phyloP scores from a whole-genome alignment of 495 filamentous ascomycete genomes.

The Aspergillus coremiiformis region DNA sequence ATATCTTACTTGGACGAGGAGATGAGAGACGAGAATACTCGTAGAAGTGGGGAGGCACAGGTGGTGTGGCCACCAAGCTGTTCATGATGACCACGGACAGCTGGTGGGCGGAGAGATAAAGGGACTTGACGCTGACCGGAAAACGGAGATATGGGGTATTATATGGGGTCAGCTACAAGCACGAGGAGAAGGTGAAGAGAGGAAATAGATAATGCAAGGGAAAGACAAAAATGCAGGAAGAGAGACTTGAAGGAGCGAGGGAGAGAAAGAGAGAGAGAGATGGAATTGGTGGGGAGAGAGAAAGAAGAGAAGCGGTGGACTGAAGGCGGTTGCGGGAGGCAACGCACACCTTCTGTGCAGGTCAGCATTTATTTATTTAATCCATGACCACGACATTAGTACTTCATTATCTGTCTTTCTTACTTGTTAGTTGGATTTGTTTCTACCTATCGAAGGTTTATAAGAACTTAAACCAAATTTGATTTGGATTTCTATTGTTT shows the following conservation, averaged over 20 bases:
- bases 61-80: slow-evolving; percentile 54
- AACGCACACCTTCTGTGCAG: slow-evolving; percentile 31
- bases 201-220: slow-evolving; percentile 18
- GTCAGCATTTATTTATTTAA: slow-evolving; percentile 9
- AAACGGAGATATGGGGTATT: slow-evolving; percentile 18
- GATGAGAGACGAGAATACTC: slow-evolving; percentile 62
- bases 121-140: slow-evolving; percentile 11
- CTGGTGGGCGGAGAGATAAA: slow-evolving; percentile 25
- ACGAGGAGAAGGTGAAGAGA: slow-evolving; percentile 12
- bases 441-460: neutral
- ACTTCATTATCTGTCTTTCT: neutral
- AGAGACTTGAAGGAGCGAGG: slow-evolving; percentile 17
- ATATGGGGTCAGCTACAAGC: slow-evolving; percentile 2
- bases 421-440: neutral
- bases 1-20: slow-evolving; percentile 55
- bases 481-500: no score
- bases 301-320: slow-evolving; percentile 40
- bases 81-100: slow-evolving; percentile 49
- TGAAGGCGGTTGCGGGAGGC: slow-evolving; percentile 37
- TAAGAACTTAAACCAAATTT: neutral
- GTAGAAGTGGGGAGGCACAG: slow-evolving; percentile 72
- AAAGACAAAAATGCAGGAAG: slow-evolving; percentile 17
- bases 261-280: slow-evolving; percentile 28
- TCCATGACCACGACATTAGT: neutral
- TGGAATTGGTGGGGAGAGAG: slow-evolving; percentile 29